Evolutionary conservation across 441 rosid genomes (phyloP).

Genomic region (Manihot esculenta): DNA sequence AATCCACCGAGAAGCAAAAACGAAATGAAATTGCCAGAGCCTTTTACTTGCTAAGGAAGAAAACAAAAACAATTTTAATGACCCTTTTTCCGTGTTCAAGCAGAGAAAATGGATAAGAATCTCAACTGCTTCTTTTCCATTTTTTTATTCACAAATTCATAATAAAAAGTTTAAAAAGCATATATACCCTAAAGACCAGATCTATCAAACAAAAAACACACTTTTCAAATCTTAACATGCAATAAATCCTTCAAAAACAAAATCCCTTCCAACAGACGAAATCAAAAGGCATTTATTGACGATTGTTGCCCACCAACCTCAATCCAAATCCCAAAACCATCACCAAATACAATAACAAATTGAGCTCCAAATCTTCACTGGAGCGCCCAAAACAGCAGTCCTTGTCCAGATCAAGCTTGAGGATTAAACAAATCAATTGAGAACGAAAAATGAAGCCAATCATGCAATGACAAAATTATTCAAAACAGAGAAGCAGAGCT

Average conservation of each 20-base stretch:
- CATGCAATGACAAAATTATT: background rate
- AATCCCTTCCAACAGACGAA: constrained; percentile 17
- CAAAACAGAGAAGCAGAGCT: background rate
- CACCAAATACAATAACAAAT: constrained; percentile 6
- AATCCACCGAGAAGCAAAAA: constrained; percentile 20
- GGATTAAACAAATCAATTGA: no score
- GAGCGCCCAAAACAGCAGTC: constrained; percentile 9
- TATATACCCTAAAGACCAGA: constrained; percentile 36
- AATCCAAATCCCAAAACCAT: constrained; percentile 18
- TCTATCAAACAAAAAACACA: constrained; percentile 16
- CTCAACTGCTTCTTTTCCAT: constrained; percentile 19
- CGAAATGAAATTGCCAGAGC: constrained; percentile 22
- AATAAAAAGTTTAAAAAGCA: constrained; percentile 29
- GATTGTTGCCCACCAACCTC: constrained; percentile 18
- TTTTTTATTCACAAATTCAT: constrained; percentile 25
- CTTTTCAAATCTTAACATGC: constrained; percentile 4
- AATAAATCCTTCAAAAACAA: background rate
- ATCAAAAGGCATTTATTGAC: constrained; percentile 13
- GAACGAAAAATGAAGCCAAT: background rate
- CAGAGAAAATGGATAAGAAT: constrained; percentile 26
- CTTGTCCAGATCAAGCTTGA: constrained; percentile 41
- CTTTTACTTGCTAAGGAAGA: constrained; percentile 32
- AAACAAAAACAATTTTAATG: constrained; percentile 26
- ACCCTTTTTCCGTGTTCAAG: constrained; percentile 23
- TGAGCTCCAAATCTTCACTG: constrained; percentile 18